Evolutionary conservation across 2,329 filamentous ascomycete genomes (phyloP), one percentile per base, ranked within the genome.

Genomic region (Fusarium sp.): DNA sequence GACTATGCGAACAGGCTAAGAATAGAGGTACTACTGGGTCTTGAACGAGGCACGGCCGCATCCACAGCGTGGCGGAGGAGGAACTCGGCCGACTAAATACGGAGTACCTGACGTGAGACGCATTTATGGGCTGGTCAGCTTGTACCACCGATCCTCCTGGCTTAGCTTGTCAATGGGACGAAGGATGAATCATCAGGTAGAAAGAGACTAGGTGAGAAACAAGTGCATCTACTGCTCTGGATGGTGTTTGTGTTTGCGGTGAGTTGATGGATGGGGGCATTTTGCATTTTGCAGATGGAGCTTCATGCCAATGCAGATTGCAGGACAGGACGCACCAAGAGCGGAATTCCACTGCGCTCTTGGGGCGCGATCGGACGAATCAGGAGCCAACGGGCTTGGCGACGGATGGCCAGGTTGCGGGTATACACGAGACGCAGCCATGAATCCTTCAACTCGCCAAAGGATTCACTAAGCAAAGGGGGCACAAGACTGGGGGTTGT

Each of bases 401-500:
- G 54, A 28, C 50, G 18, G 56, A 13, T 53, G 39, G 23, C 31
- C 53, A 31, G 47, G 67, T 53, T 28, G 44, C 36, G 37, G 36
- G 10, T 60, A 41, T 60, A 70, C 37, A 39, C 60, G 62, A 70
- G 67, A 67, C 62, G 55, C 66, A 67, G 31, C 54, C 28, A 50
- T 68, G 52, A 23, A 60, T 71, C 67, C 51, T 60, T 58, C 54
- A 50, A 50, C 28, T 40, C 28, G 30, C 43, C 30, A 57, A 57
- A 57, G 63, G 61, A 69, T 62, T 12, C 52, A 37, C 27, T 16
- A 30, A 30, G n/a, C 31, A 23, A 23, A 23, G 18, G 18, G 18
- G 18, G 18, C 18, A 23, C 18, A 23, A 23, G 28, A 31, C 47
- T 28, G 30, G 40, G 36, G 18, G 46, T 53, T 62, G 55, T 46